Evolutionary conservation across 2,329 filamentous ascomycete species (phyloP), one percentile per base, ranked within the genome.

Genomic region (Aspergillus nomiae): DNA sequence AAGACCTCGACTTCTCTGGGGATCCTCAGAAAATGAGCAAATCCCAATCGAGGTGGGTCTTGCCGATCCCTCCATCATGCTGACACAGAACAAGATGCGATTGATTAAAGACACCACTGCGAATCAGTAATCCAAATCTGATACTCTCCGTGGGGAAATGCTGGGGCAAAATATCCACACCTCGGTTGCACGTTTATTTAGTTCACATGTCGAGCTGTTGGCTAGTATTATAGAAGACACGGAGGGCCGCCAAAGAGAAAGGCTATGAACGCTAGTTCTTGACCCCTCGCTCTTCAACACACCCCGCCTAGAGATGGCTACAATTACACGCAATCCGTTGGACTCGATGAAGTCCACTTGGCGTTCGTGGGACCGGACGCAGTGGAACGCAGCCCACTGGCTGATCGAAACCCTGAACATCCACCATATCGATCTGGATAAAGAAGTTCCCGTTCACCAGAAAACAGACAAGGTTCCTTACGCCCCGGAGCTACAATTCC

Each of bases 391-490:
- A 38, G 32, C 32, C n/a, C 54, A 56, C 12, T 56, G 54, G 54
- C 54, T 56, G n/a, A 34, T 56, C 1, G 54, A 56, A 19, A 26
- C 7, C 14, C 34, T 56, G 8, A 26, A 38, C 2, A 26, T 56
- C 12, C 54, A 56, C 38, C 54, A 56, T 56, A 10, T 56, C 1
- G 54, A 56, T 26, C 21, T 56, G 12, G 54, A 56, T 32, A 56
- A 38, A 28, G 38, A 38, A 38, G 30, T 59, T 30, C 65, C 65
- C 24, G 61, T 65, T 19, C 63, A 67, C 46, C 43, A 41, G 21
- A 67, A 67, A 30, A 56, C 65, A 19, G 65, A 67, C 3, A 67
- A 64, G 59, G 28, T 67, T 0, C 63, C 63, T 21, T 66, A 64
- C 24, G 53, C 63, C 28, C 63, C 65, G 32, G 61, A 67, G 50